These are phyloP conservation scores for Phialophora chinensis DNA, from an alignment of 2,329 filamentous ascomycete species.

Conservation along the genomic window DNA sequence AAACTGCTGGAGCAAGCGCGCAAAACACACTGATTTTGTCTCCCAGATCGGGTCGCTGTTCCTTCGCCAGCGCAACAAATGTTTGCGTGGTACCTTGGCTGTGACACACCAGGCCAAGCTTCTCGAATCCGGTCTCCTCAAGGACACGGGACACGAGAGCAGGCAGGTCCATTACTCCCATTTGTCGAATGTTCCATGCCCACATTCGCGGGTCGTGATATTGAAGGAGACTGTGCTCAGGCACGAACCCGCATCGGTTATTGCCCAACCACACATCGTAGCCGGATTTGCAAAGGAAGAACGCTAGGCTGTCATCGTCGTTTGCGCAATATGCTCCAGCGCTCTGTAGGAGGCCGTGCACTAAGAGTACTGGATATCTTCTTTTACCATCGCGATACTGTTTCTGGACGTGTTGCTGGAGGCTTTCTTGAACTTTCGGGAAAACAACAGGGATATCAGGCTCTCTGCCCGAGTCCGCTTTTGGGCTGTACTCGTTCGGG, in stretches of 20 bases:
- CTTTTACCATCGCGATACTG: slow-evolving; percentile 51
- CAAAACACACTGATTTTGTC: slow-evolving; percentile 87
- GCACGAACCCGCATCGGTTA: slow-evolving; percentile 84
- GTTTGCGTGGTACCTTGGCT: slow-evolving; percentile 91
- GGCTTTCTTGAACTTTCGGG: slow-evolving; percentile 47
- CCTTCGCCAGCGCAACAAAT: slow-evolving; percentile 84
- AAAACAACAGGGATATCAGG: slow-evolving; percentile 69
- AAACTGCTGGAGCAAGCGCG: slow-evolving; percentile 85
- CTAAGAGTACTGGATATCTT: slow-evolving; percentile 82
- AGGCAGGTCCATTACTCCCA: slow-evolving; percentile 87
- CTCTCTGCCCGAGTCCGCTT: slow-evolving; percentile 49
- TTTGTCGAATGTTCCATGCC: slow-evolving; percentile 94
- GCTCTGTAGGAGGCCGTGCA: slow-evolving; percentile 87
- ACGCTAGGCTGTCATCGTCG: slow-evolving; percentile 86
- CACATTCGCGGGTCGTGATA: slow-evolving; percentile 88
- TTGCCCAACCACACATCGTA: slow-evolving; percentile 97
- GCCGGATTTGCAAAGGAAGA: slow-evolving; percentile 88
- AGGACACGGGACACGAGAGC: slow-evolving; percentile 81
- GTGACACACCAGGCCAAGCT: slow-evolving; percentile 82
- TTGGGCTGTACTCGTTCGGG: slow-evolving; percentile 70
- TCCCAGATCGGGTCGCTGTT: slow-evolving; percentile 84
- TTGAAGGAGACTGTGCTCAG: slow-evolving; percentile 73
- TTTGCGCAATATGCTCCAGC: slow-evolving; percentile 88
- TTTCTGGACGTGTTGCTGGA: slow-evolving; percentile 41
- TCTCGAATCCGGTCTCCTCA: slow-evolving; percentile 79